These are phyloP conservation scores for Penicillium olsonii DNA, from an alignment of 2,329 filamentous ascomycete species.

Conservation along the genomic window DNA sequence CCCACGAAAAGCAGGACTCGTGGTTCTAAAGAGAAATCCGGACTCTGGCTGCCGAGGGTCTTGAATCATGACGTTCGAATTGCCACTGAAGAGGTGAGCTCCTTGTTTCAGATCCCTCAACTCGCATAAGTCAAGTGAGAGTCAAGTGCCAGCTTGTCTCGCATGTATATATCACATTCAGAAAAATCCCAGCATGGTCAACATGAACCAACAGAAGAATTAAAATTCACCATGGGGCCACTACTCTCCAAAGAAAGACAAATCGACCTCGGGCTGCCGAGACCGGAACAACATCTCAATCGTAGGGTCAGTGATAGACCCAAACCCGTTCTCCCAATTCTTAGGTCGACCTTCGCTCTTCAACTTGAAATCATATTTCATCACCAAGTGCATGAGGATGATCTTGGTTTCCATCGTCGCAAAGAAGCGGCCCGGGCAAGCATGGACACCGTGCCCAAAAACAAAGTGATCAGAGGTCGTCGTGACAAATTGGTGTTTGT, in stretches of 20 bases:
- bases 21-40: not conserved
- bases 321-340: slow-evolving; percentile 49
- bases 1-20: not conserved
- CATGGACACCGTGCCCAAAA: slow-evolving; percentile 41
- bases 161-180: not conserved
- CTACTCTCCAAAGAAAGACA: slow-evolving; percentile 22
- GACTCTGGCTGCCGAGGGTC: not conserved
- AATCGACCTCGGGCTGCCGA: slow-evolving; percentile 27
- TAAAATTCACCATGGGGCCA: not conserved
- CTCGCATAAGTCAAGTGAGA: not conserved
- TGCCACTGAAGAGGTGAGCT: not conserved
- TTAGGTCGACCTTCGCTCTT: slow-evolving; percentile 42
- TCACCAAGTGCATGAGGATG: slow-evolving; percentile 52
- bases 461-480: slow-evolving; percentile 32
- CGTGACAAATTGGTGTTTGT: slow-evolving; percentile 32
- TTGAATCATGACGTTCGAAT: not conserved
- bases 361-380: slow-evolving; percentile 56
- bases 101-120: not conserved
- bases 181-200: not conserved
- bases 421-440: slow-evolving; percentile 58
- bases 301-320: slow-evolving; percentile 37
- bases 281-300: slow-evolving; percentile 30
- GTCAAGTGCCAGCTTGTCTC: not conserved
- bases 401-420: slow-evolving; percentile 60
- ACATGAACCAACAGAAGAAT: not conserved